Evolutionary conservation across 768 basidiomycete species (phyloP).

Genomic region (Tulasnella sp.): DNA sequence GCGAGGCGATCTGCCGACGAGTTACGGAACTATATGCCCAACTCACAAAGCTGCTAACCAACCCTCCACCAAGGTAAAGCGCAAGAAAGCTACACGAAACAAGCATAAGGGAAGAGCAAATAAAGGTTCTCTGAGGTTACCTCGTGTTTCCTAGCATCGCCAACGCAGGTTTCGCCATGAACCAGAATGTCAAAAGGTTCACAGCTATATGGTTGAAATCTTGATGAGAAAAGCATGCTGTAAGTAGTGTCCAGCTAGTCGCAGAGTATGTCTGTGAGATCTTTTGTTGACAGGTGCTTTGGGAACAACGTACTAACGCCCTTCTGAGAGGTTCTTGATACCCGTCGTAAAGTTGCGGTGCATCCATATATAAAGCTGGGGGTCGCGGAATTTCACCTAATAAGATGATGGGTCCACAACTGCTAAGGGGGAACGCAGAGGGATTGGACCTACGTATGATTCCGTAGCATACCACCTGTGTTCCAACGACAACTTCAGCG

Average conservation of each 20-base stretch:
- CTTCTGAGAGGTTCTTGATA: conserved; percentile 2
- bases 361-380: conserved; percentile 10
- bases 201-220: conserved; percentile 5
- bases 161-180: conserved; percentile 10
- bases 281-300: no score
- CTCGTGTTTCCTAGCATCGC: conserved; percentile 9
- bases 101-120: background rate
- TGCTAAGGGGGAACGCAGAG: background rate
- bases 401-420: background rate
- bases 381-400: conserved; percentile 13
- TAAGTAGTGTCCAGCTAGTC: conserved; percentile 16
- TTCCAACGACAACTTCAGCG: background rate
- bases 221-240: conserved; percentile 15
- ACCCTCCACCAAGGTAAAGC: conserved; percentile 16
- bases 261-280: background rate
- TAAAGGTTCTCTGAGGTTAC: background rate
- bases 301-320: background rate
- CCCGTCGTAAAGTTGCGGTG: conserved; percentile 10
- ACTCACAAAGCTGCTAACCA: conserved; percentile 14
- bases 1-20: background rate
- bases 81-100: conserved; percentile 8
- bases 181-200: conserved; percentile 16
- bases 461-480: conserved; percentile 7
- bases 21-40: background rate
- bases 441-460: background rate